Conservation (phyloP, 176 grass and related monocot genomes). For the barley (Hordeum vulgare) region DNA sequence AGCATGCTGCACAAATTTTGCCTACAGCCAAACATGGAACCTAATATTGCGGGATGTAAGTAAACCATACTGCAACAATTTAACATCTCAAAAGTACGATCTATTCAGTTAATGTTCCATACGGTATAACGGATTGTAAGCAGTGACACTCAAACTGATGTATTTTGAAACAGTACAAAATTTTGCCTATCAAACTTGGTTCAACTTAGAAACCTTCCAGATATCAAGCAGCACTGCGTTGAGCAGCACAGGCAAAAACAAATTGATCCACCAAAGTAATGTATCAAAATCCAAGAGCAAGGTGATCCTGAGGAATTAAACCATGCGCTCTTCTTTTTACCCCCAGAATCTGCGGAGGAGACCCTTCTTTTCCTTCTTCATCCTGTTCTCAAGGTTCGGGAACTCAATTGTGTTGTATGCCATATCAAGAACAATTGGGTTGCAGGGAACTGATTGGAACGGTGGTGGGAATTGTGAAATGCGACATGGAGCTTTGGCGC, state of each 20-base stretch:
- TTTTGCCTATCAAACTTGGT: background rate
- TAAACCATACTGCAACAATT: background rate
- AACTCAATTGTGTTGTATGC: constrained; percentile 81
- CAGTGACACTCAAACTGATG: background rate
- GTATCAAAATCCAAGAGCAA: constrained; percentile 4
- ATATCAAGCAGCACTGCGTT: background rate
- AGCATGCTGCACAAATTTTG: no score
- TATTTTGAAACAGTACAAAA: background rate
- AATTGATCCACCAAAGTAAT: constrained; percentile 8
- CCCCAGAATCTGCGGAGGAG: constrained; percentile 81
- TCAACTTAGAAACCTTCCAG: background rate
- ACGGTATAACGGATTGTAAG: background rate
- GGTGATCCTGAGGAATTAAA: background rate
- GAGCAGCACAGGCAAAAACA: background rate
- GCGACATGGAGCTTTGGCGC: constrained; percentile 45
- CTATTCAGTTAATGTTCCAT: background rate
- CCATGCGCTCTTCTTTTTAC: constrained; percentile 3
- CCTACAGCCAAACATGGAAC: background rate
- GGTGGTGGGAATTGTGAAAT: constrained; percentile 72
- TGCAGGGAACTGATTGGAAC: constrained; percentile 75
- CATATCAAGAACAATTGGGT: constrained; percentile 93
- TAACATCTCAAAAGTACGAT: background rate
- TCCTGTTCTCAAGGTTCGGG: constrained; percentile 77
- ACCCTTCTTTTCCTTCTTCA: constrained; percentile 98
- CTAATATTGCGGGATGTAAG: background rate